phyloP scores from a whole-genome alignment of 768 basidiomycete species.

The Tremella yokohamensis region DNA sequence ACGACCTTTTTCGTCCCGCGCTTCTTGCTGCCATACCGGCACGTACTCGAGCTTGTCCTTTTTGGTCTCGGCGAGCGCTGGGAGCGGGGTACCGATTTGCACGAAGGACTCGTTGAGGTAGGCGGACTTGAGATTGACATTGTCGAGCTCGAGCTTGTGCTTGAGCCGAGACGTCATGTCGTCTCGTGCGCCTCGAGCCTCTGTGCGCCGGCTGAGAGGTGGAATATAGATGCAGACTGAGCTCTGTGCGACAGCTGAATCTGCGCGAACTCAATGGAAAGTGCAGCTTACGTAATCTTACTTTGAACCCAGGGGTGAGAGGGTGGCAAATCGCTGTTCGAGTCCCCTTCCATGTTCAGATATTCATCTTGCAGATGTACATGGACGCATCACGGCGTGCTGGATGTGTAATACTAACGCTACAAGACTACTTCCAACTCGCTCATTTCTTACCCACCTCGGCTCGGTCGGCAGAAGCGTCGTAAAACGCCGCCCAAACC shows the following conservation, averaged over 20 bases:
- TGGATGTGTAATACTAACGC: no score
- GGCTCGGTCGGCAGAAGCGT: slow-evolving; percentile 12
- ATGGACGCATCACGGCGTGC: no score
- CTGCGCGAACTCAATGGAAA: no score
- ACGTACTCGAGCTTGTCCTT: slow-evolving; percentile 92
- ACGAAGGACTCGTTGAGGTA: slow-evolving; percentile 82
- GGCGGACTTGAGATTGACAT: slow-evolving; percentile 57
- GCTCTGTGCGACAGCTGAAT: no score
- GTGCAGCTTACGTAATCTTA: no score
- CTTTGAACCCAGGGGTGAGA: no score
- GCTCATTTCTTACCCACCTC: no score
- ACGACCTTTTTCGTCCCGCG: slow-evolving; percentile 88
- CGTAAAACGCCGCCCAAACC: slow-evolving; percentile 45
- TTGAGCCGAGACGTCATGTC: slow-evolving; percentile 61
- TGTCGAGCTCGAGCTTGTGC: slow-evolving; percentile 74
- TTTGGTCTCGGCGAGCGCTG: slow-evolving; percentile 75
- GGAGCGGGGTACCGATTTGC: slow-evolving; percentile 89
- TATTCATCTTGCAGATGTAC: no score
- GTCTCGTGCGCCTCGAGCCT: background rate
- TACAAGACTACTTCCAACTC: no score
- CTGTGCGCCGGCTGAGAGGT: background rate
- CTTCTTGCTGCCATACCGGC: slow-evolving; percentile 97
- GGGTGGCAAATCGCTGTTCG: no score
- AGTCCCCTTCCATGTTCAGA: no score
- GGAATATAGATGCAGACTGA: no score